phyloP scores from a whole-genome alignment of 1,139 yeast species.

The Maudiozyma humilis region DNA sequence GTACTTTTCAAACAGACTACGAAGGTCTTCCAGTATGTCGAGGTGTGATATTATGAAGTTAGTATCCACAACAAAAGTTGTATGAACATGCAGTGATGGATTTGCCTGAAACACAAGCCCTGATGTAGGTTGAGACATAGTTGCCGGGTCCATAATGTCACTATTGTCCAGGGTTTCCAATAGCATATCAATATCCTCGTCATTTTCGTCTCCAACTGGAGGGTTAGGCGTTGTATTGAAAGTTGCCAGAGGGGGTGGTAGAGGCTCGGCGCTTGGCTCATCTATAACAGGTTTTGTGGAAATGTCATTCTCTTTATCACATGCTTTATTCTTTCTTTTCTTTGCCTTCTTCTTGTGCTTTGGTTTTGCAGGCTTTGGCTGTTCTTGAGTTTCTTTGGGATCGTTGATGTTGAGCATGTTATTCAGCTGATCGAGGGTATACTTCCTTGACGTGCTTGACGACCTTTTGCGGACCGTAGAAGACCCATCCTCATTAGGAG shows the following conservation, averaged over 20 bases:
- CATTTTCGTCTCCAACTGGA: constrained; percentile 31
- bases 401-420: background rate
- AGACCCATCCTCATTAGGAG: background rate
- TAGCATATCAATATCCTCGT: constrained; percentile 39
- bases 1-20: constrained; percentile 35
- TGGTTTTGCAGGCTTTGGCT: background rate
- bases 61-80: constrained; percentile 59
- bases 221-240: no score
- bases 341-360: background rate
- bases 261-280: no score
- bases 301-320: no score
- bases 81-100: constrained; percentile 11
- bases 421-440: background rate
- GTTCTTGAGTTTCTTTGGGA: background rate
- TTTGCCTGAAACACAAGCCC: background rate
- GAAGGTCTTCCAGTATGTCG: constrained; percentile 44
- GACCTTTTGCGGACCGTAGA: background rate
- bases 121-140: background rate
- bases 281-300: no score
- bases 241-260: no score
- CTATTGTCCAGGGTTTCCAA: constrained; percentile 10
- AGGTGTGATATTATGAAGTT: constrained; percentile 67
- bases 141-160: background rate
- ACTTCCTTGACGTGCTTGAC: background rate
- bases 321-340: background rate